A percentile compares a stretch with the other conserved stretches of the same genome.
These are phyloP conservation scores for Nemania serpens DNA, from an alignment of 2,329 filamentous ascomycete genomes.

Conservation along the genomic window DNA sequence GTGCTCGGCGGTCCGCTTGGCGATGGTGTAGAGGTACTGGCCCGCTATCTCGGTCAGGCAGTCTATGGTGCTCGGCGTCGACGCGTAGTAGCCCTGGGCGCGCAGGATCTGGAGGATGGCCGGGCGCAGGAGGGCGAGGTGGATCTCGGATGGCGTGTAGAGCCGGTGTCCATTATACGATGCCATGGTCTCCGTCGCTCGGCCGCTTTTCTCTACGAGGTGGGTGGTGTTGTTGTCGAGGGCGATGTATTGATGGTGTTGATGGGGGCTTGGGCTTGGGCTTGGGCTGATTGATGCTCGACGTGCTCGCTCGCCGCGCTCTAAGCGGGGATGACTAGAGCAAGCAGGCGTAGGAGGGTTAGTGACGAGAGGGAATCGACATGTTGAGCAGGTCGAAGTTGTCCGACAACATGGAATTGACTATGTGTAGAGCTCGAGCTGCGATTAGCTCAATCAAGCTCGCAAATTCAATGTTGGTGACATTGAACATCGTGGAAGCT, in stretches of 20 bases:
- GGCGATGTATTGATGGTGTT: too few species aligned
- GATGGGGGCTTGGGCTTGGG: too few species aligned
- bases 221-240: too few species aligned
- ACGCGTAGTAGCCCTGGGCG: conserved; percentile 85
- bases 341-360: background rate
- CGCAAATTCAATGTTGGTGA: too few species aligned
- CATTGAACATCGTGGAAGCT: too few species aligned
- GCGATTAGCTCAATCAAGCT: background rate
- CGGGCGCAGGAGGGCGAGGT: conserved; percentile 80
- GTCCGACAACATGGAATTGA: background rate
- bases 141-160: conserved; percentile 34
- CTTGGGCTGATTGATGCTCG: background rate
- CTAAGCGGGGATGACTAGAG: too few species aligned
- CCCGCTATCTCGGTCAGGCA: conserved; percentile 85
- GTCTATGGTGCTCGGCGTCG: conserved; percentile 81
- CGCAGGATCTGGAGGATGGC: conserved; percentile 89
- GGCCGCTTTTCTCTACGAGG: background rate
- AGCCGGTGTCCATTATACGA: conserved; percentile 30
- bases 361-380: background rate
- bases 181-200: conserved; percentile 28
- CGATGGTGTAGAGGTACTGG: conserved; percentile 77
- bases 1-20: conserved; percentile 72
- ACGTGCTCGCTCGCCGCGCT: background rate
- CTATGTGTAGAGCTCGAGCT: background rate
- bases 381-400: background rate